Conservation (phyloP, 2,329 filamentous ascomycete genomes). For the Lizonia empirigonia region DNA sequence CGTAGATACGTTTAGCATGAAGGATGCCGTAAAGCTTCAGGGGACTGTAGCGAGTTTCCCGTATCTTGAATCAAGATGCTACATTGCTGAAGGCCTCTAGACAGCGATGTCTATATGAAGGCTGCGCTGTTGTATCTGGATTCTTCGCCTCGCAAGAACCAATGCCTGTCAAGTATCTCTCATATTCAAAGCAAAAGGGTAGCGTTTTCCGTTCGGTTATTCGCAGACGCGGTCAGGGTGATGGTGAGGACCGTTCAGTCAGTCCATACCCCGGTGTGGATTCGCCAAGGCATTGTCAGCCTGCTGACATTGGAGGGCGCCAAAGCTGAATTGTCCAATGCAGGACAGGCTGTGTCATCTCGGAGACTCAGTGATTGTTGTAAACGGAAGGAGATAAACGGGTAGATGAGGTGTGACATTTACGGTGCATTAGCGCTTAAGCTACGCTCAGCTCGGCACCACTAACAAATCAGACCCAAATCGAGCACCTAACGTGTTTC, state of each 20-base stretch:
- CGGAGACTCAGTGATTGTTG: background rate
- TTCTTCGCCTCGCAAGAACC: too few relatives aligned
- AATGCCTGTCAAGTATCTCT: background rate
- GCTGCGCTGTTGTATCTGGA: too few relatives aligned
- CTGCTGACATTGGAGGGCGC: background rate
- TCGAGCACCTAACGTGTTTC: too few relatives aligned
- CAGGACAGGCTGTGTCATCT: background rate
- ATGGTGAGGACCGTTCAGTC: slow-evolving; percentile 3
- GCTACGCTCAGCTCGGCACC: too few relatives aligned
- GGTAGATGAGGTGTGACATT: background rate
- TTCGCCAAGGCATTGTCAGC: slow-evolving; percentile 1
- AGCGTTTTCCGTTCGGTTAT: slow-evolving; percentile 6
- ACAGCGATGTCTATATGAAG: too few relatives aligned
- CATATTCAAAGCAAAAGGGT: background rate
- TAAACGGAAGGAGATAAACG: background rate
- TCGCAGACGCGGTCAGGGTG: background rate
- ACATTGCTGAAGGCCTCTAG: too few relatives aligned
- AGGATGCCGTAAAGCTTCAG: too few relatives aligned
- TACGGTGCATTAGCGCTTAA: slow-evolving; percentile 4
- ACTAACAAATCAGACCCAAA: too few relatives aligned
- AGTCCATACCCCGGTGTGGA: slow-evolving; percentile 1
- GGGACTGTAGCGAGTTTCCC: too few relatives aligned
- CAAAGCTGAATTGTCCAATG: background rate
- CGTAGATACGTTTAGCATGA: too few relatives aligned
- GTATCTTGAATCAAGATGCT: too few relatives aligned